Base-by-base conservation (phyloP, 2,329 filamentous ascomycete species). In the Talaromyces marneffei region DNA sequence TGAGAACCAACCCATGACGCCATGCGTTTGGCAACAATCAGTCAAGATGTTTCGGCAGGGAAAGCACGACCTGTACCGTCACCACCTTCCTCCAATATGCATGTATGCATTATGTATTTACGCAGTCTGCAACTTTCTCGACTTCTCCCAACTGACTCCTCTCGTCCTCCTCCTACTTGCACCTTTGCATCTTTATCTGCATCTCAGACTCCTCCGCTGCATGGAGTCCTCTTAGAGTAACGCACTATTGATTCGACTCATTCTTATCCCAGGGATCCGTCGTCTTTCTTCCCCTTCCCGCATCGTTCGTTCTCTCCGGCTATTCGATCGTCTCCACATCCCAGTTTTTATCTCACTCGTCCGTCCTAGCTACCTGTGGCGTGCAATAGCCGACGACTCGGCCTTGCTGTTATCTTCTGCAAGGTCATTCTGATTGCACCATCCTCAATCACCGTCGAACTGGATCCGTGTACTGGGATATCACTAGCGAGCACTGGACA, bases 391-490 rank as follows among this genome's bases (percentile, higher is more conserved):
- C 50, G 33, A 48, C 50, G 57, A 14, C 37, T 35, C 27, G 35
- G 40, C 61, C 61, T 55, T 55, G 29, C 54, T 35, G 56, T 59
- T 27, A n/a, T 57, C 52, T 37, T 23, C 61, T 63, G 61, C 61
- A 63, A 63, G 61, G 61, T 54, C 25, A 59, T 59, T 46, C 29
- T 23, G 23, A 52, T 44, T 46, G 35, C 40, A 48, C 59, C 27
- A 31, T n/a, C 25, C n/a, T 33, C 33, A 18, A 27, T 48, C 40
- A 25, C 35, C 35, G 37, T 12, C 48, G 10, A 27, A 31, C 20
- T 44, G 12, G 46, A 61, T 52, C 46, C 46, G 16, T 59, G 46
- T 7, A 52, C 46, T 59, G 35, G 14, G 16, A 53, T 35, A 33
- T 37, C 35, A 29, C 39, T 33, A 52, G 57, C 20, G 31, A 23